Base-by-base conservation (phyloP, 768 basidiomycete species). In the Fistulinella prunicolor region DNA sequence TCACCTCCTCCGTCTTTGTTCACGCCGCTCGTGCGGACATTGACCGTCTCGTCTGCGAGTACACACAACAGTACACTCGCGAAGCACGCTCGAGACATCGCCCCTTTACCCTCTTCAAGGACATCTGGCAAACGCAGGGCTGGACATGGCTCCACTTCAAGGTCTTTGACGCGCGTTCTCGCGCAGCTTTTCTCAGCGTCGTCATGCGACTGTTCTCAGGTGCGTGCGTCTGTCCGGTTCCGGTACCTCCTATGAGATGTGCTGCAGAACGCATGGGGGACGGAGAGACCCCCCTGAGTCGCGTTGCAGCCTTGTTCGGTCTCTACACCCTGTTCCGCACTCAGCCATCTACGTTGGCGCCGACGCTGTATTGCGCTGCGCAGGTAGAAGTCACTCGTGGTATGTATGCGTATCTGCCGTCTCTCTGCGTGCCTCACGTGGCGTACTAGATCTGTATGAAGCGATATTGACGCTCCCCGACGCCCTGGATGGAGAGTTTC, bases 111-210 rank as follows among this genome's bases (percentile, higher is more conserved):
- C 70, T 82, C 17, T 93, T 91, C 79, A 90, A 86, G 65, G 55
- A 61, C 1, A 58, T 88, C 17, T 93, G 90, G 89, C 63, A 61
- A 10, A 67, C 69, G 6, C 74, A 78, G 50, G 85, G 86, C 19
- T 93, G 89, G 89, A 69, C 73, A 26, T 88, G 81, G 79, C 65
- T 89, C 37, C 87, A 90, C 59, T 77, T 92, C 69, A 83, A 78
- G 61, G 80, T 84, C 4, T 79, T 86, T 49, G 88, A 92, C 57
- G 67, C 73, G 36, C 75, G 85, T 41, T 71, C 84, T 19, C 78
- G 89, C 30, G 79, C 84, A 38, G 62, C 70, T 0, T 87, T 89
- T 64, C 65, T 91, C 23, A 71, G 71, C 28, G 73, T 80, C 9
- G 77, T 80, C 2, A 67, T 76, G 44, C 71, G 89, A 38, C 66